Evolutionary conservation across 306 rosid species (phyloP).

Genomic region (Pyrus pyrifolia): DNA sequence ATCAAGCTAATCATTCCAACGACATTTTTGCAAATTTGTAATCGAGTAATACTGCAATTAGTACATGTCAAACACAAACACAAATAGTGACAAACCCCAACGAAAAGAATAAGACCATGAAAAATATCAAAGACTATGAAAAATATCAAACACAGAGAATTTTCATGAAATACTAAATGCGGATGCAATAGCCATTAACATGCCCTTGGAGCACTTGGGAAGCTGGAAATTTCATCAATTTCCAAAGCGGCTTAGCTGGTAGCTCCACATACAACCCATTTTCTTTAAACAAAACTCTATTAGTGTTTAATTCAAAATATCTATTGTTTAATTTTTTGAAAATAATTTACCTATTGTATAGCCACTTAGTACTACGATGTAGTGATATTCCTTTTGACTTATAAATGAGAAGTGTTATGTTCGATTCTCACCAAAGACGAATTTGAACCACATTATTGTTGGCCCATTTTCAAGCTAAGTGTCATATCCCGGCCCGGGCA

Average conservation of each 20-base stretch:
- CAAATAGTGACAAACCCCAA: background rate
- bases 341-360: no score
- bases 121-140: background rate
- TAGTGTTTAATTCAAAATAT: no score
- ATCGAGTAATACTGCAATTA: background rate
- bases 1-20: background rate
- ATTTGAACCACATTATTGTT: no score
- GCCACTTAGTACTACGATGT: no score
- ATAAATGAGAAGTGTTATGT: no score
- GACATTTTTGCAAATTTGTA: no score
- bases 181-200: conserved; percentile 57
- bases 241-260: conserved; percentile 42
- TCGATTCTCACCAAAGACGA: no score
- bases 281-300: conserved; percentile 45
- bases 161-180: conserved; percentile 51
- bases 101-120: background rate
- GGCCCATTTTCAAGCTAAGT: no score
- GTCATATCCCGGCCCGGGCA: no score
- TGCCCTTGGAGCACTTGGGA: conserved; percentile 36
- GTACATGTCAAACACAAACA: background rate
- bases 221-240: conserved; percentile 20
- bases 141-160: conserved; percentile 3
- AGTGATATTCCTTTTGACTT: no score
- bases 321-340: no score
- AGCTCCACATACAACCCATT: conserved; percentile 47